Evolutionary conservation across 192 early-diverging fungal genomes (phyloP), one percentile per base, ranked within the genome.

Genomic region (Linnemannia exigua): DNA sequence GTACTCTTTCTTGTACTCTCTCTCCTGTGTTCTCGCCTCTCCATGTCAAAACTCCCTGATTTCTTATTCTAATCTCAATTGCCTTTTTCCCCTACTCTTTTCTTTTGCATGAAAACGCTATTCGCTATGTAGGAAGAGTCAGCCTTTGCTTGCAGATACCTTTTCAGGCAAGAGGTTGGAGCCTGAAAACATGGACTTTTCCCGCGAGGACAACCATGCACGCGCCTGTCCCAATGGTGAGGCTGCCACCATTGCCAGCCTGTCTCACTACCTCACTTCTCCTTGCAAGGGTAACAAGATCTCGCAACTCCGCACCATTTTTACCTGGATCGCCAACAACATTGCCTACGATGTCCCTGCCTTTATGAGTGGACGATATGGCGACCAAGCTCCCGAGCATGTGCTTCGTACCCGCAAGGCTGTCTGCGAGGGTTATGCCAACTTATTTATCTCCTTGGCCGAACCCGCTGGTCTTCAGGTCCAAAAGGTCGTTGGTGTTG

Each of bases 371-470:
- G 87, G 87, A 9, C 70, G 74, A 7, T 75, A 70, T 41, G 67
- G 61, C 38, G 74, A 79, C 70, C 82, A 88, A 20, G 37, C 69
- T 5, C 66, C 91, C 66, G 83, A 87, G 3, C 84, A 81, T 58
- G 88, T 89, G 12, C 78, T 91, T 35, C 80, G 77, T 14, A 81
- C 44, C 44, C 83, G 92, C 36, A 46, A 75, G 70, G 86, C 82
- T 37, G 91, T 93, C 73, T 92, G 91, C 74, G 92, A 90, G 70
- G 91, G 92, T 19, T 93, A 92, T 78, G 75, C 90, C 25, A 89
- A 88, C 44, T 73, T 93, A 31, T 93, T 89, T 79, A 76, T 89
- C 63, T 90, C 87, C n/a, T 83, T 93, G 5, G 87, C 90, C 19
- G 81, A 85, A 50, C 88, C 89, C 20, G 87, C 91, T 28, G 82